Conservation (phyloP, 2,329 filamentous ascomycete species). For the Trematosphaeria pertusa region DNA sequence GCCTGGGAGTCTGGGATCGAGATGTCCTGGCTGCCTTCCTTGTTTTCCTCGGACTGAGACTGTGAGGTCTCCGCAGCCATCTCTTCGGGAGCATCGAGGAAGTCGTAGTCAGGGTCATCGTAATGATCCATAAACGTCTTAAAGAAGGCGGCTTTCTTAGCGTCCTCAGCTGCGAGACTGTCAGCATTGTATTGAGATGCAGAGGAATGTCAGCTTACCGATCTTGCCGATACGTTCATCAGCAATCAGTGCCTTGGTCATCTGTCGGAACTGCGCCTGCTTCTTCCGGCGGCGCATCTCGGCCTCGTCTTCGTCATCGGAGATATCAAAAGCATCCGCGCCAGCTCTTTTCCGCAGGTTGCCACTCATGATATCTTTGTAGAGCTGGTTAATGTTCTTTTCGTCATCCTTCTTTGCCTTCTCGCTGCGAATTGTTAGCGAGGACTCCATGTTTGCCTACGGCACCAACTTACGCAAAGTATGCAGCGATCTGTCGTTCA, state of each 20-base stretch:
- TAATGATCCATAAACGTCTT: conserved; percentile 85
- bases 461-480: conserved; percentile 88
- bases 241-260: conserved; percentile 85
- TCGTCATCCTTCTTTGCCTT: conserved; percentile 82
- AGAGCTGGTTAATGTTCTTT: conserved; percentile 86
- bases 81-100: conserved; percentile 64
- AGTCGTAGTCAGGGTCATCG: conserved; percentile 74
- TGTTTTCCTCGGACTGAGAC: conserved; percentile 18
- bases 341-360: conserved; percentile 81
- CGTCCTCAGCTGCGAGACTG: no score
- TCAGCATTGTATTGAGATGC: no score
- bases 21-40: conserved; percentile 27
- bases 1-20: conserved; percentile 51
- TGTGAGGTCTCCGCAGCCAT: conserved; percentile 33
- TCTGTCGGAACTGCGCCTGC: conserved; percentile 85
- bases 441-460: no score
- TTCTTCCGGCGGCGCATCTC: conserved; percentile 81
- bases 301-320: conserved; percentile 88
- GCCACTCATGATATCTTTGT: conserved; percentile 91
- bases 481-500: conserved; percentile 80
- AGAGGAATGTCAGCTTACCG: conserved; percentile 29
- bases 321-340: conserved; percentile 73
- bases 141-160: conserved; percentile 89
- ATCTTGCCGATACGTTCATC: conserved; percentile 93
- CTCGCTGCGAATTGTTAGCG: conserved; percentile 62